These are phyloP conservation scores for Beauveria brongniartii DNA, from an alignment of 2,329 filamentous ascomycete genomes.

Conservation along the genomic window DNA sequence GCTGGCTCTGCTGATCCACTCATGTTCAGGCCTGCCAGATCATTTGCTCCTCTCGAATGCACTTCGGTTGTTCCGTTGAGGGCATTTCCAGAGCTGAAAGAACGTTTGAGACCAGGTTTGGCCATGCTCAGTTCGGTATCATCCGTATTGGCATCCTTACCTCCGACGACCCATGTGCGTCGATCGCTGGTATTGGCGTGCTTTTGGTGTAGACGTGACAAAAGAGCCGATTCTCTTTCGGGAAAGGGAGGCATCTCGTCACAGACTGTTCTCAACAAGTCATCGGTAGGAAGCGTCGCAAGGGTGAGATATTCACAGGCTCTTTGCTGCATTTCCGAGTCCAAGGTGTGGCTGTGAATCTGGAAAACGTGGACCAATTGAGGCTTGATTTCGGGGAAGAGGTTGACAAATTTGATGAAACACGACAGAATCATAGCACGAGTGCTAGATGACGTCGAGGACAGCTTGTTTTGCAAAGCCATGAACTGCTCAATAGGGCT, in stretches of 20 bases:
- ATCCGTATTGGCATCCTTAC: constrained; percentile 86
- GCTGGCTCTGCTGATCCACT: constrained; percentile 49
- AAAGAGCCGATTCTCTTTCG: constrained; percentile 81
- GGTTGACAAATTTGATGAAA: constrained; percentile 95
- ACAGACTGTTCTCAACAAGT: constrained; percentile 85
- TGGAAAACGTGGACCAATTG: constrained; percentile 87
- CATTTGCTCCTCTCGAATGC: constrained; percentile 45
- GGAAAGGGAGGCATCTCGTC: constrained; percentile 99
- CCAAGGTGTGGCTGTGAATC: constrained; percentile 86
- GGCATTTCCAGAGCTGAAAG: constrained; percentile 59
- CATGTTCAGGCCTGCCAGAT: constrained; percentile 79
- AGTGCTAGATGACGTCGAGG: constrained; percentile 79
- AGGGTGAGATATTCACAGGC: constrained; percentile 91
- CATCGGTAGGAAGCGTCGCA: constrained; percentile 78
- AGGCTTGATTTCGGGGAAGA: constrained; percentile 97
- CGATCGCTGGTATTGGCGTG: constrained; percentile 89
- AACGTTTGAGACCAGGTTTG: constrained; percentile 76
- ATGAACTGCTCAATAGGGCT: constrained; percentile 97
- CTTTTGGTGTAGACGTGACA: constrained; percentile 91
- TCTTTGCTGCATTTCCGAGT: constrained; percentile 91
- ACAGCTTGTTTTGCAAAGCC: constrained; percentile 83
- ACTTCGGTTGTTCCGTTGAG: constrained; percentile 42
- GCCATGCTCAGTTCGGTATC: constrained; percentile 70
- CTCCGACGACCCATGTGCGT: constrained; percentile 95
- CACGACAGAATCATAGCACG: constrained; percentile 90